A percentile compares a stretch with the other conserved stretches of the same genome.
phyloP scores from a whole-genome alignment of 148 eudicot genomes.

The Silene uniflora region DNA sequence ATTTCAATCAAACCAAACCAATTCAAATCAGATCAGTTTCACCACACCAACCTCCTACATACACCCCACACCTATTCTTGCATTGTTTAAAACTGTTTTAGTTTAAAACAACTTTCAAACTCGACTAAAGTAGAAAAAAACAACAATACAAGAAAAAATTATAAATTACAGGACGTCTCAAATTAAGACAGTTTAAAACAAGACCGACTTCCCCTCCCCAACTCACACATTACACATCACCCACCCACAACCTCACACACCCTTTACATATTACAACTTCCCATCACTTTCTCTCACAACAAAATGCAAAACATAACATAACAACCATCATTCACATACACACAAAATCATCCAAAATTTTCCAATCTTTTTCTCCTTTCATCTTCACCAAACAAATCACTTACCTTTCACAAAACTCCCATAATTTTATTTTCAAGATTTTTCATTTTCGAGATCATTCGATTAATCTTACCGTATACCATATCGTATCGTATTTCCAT shows the following conservation, averaged over 20 bases:
- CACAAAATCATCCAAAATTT: neutral
- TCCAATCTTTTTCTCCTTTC: neutral
- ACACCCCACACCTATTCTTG: too few species aligned
- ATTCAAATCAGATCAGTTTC: neutral
- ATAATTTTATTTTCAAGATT: neutral
- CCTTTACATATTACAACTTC: neutral
- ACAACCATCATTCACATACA: neutral
- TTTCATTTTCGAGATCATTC: neutral
- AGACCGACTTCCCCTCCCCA: neutral
- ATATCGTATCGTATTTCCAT: neutral
- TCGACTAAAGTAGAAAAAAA: too few species aligned
- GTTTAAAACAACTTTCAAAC: too few species aligned
- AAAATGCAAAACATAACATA: neutral
- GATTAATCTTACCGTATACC: neutral
- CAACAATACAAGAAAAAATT: too few species aligned
- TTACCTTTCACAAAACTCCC: neutral
- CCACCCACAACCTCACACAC: neutral
- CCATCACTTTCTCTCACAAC: neutral
- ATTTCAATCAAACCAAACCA: too few species aligned
- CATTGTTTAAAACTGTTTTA: too few species aligned
- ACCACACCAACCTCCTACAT: neutral
- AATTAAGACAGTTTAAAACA: too few species aligned
- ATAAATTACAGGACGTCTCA: too few species aligned
- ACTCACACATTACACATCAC: neutral
- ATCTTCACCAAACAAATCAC: neutral